phyloP scores from a whole-genome alignment of 805 yeast species.

The Saccharomycopsis sp. region DNA sequence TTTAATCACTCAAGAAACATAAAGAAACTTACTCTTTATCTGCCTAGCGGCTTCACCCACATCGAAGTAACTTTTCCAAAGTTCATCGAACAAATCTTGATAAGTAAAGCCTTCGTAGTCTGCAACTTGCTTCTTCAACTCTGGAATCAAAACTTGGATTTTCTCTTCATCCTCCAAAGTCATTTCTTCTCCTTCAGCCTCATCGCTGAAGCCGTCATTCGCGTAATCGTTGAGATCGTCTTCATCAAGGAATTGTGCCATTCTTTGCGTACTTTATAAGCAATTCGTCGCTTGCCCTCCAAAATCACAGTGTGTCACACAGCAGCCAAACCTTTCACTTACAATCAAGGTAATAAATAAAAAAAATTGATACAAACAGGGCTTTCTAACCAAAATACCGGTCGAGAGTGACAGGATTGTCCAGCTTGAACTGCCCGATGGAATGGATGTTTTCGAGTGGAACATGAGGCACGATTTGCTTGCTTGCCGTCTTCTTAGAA shows the following conservation, averaged over 20 bases:
- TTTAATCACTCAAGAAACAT: no score
- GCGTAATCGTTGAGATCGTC: constrained; percentile 28
- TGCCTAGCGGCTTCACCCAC: constrained; percentile 43
- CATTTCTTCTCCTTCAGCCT: constrained; percentile 29
- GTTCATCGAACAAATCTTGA: constrained; percentile 43
- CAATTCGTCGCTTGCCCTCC: no score
- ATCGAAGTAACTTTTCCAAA: constrained; percentile 53
- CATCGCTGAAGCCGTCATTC: constrained; percentile 24
- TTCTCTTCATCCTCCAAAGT: constrained; percentile 34
- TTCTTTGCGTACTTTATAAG: neutral
- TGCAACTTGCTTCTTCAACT: constrained; percentile 30
- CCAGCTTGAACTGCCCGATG: no score
- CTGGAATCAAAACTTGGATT: constrained; percentile 37
- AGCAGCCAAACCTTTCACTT: no score
- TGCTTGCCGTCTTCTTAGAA: no score
- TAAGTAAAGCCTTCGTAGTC: constrained; percentile 37
- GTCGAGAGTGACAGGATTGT: no score
- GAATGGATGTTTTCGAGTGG: no score
- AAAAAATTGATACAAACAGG: no score
- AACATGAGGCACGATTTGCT: no score
- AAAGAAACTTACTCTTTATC: constrained; percentile 25
- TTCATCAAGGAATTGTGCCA: constrained; percentile 16
- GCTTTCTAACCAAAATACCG: no score
- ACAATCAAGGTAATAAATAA: no score
- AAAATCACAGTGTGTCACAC: no score